phyloP scores from a whole-genome alignment of 306 rosid genomes.

The Trifolium dubium region DNA sequence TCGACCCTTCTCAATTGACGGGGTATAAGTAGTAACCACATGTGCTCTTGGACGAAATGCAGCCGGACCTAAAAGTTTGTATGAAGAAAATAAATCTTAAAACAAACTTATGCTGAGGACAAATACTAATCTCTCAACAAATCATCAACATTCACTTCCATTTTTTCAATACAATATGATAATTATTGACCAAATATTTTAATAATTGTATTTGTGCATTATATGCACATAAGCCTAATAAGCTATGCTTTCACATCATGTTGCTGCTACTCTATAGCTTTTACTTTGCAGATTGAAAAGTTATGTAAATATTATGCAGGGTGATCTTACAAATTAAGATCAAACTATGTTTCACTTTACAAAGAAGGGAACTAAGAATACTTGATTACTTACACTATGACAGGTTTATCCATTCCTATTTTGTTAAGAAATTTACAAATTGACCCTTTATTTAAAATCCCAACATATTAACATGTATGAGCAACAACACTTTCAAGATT shows the following conservation, averaged over 20 bases:
- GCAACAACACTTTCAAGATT: constrained; percentile 15
- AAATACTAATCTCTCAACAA: constrained; percentile 28
- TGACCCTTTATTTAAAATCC: constrained; percentile 18
- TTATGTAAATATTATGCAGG: constrained; percentile 10
- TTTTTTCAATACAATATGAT: constrained; percentile 6
- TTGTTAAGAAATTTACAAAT: not conserved
- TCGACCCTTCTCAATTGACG: constrained; percentile 90
- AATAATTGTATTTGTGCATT: constrained; percentile 1
- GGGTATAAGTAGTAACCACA: constrained; percentile 70
- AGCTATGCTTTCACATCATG: constrained; percentile 21
- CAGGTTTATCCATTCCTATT: constrained; percentile 24
- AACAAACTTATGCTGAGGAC: constrained; percentile 24
- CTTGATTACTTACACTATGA: constrained; percentile 13
- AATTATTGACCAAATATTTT: not conserved
- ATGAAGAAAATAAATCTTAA: constrained; percentile 37
- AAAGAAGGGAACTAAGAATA: not conserved
- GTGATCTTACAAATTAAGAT: constrained; percentile 19
- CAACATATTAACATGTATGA: constrained; percentile 25
- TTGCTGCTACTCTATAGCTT: constrained; percentile 28
- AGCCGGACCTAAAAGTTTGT: constrained; percentile 86
- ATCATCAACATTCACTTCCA: constrained; percentile 32
- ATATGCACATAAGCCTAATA: constrained; percentile 22
- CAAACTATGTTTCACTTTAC: constrained; percentile 18
- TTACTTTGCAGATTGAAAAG: constrained; percentile 30
- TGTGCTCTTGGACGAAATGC: constrained; percentile 98